A percentile compares a stretch with the other conserved stretches of the same genome.
phyloP scores from a whole-genome alignment of 2,329 filamentous ascomycete genomes.

The Fusarium luffae region DNA sequence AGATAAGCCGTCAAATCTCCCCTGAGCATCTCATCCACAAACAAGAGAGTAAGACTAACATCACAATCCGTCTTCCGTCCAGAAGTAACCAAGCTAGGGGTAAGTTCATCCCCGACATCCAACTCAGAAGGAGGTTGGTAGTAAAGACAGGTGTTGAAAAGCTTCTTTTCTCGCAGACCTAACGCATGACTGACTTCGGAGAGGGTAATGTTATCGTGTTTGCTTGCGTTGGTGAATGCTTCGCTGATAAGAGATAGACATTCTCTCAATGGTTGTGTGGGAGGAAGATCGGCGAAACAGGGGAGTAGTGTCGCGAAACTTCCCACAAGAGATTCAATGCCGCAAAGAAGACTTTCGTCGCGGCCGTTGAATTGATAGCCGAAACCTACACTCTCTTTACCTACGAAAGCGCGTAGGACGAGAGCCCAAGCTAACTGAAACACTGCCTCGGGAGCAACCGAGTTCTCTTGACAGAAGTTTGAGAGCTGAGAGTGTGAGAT shows the following conservation, averaged over 20 bases:
- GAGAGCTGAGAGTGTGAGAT: constrained; percentile 55
- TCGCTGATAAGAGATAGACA: constrained; percentile 51
- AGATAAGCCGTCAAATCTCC: constrained; percentile 55
- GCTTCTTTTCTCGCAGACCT: constrained; percentile 53
- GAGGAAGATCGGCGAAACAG: constrained; percentile 49
- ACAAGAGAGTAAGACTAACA: constrained; percentile 58
- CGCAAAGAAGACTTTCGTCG: constrained; percentile 55
- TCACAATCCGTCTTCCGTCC: constrained; percentile 58
- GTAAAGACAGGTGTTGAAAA: constrained; percentile 65
- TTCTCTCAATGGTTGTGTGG: constrained; percentile 48
- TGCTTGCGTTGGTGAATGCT: constrained; percentile 26
- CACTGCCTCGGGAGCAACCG: constrained; percentile 60
- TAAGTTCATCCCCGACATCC: background rate
- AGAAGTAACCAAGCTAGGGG: constrained; percentile 31
- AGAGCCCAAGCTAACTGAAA: constrained; percentile 71
- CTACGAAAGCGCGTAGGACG: constrained; percentile 65
- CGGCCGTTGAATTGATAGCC: constrained; percentile 62
- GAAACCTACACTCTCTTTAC: constrained; percentile 64
- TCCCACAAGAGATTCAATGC: constrained; percentile 57
- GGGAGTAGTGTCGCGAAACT: constrained; percentile 57
- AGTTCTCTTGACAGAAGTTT: constrained; percentile 54
- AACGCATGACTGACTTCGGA: constrained; percentile 60
- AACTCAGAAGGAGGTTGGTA: constrained; percentile 55
- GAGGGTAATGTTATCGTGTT: constrained; percentile 59
- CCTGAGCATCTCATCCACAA: constrained; percentile 55